These are phyloP conservation scores for Xylaria bambusicola DNA, from an alignment of 495 filamentous ascomycete genomes.

Conservation along the genomic window DNA sequence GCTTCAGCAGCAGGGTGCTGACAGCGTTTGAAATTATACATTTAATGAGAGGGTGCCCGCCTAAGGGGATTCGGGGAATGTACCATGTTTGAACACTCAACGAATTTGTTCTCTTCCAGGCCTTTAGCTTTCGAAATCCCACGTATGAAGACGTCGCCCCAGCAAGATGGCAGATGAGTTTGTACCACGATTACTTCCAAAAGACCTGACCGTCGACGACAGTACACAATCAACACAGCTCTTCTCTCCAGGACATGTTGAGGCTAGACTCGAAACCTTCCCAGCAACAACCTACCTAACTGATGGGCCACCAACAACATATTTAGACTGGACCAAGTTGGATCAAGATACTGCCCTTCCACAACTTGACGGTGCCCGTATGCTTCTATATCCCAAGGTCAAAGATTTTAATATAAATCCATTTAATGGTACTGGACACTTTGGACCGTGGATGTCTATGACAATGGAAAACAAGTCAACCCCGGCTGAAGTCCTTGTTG, in stretches of 20 bases:
- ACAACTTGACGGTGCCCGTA: neutral
- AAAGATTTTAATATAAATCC: neutral
- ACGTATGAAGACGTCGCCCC: too few species aligned
- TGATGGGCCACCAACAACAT: neutral
- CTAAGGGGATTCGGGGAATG: neutral
- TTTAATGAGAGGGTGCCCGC: neutral
- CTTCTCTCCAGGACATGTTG: too few species aligned
- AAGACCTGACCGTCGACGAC: too few species aligned
- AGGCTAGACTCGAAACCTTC: neutral
- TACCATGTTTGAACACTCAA: too few species aligned
- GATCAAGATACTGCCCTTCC: neutral
- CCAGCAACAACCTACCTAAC: too few species aligned
- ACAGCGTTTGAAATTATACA: neutral
- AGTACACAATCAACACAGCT: too few species aligned
- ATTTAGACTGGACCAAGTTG: neutral
- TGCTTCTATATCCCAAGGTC: neutral
- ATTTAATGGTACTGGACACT: neutral
- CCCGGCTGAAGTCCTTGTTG: neutral
- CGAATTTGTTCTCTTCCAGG: too few species aligned
- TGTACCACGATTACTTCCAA: too few species aligned
- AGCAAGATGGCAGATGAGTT: too few species aligned
- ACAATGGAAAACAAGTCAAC: neutral
- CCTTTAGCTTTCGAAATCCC: too few species aligned
- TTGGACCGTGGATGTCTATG: neutral
- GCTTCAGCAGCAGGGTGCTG: neutral